Evolutionary conservation across 169 alveolate genomes (phyloP).

Genomic region (Cryptosporidium ubiquitum): DNA sequence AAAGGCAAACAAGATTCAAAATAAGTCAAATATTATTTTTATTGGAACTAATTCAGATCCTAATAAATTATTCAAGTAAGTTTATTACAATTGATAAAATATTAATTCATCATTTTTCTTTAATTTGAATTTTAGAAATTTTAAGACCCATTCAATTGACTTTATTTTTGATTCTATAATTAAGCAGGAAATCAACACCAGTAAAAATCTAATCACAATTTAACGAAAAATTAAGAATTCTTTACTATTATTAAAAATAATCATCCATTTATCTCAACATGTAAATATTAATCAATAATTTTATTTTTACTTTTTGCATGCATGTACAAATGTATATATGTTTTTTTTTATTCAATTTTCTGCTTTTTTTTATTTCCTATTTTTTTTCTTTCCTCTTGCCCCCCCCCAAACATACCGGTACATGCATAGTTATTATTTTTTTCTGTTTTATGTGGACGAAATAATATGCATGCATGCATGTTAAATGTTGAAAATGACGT

Average conservation of each 20-base stretch:
- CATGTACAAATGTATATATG: neutral
- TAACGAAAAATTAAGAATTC: neutral
- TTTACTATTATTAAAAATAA: neutral
- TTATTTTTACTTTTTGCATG: neutral
- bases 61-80: slow-evolving; percentile 52
- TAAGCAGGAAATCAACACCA: slow-evolving; percentile 35
- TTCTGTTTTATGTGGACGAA: slow-evolving; percentile 12
- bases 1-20: neutral
- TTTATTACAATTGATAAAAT: neutral
- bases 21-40: slow-evolving; percentile 4
- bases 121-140: neutral
- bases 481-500: slow-evolving; percentile 9
- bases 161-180: slow-evolving; percentile 44
- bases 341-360: neutral
- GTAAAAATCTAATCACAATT: neutral
- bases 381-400: neutral
- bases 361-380: neutral
- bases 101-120: neutral
- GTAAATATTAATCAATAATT: neutral
- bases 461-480: slow-evolving; percentile 30
- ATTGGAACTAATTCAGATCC: slow-evolving; percentile 35
- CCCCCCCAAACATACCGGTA: neutral
- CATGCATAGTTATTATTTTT: neutral
- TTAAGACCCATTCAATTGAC: slow-evolving; percentile 22
- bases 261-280: neutral